phyloP scores from a whole-genome alignment of 2,329 filamentous ascomycete species.

The Fusarium sp. region DNA sequence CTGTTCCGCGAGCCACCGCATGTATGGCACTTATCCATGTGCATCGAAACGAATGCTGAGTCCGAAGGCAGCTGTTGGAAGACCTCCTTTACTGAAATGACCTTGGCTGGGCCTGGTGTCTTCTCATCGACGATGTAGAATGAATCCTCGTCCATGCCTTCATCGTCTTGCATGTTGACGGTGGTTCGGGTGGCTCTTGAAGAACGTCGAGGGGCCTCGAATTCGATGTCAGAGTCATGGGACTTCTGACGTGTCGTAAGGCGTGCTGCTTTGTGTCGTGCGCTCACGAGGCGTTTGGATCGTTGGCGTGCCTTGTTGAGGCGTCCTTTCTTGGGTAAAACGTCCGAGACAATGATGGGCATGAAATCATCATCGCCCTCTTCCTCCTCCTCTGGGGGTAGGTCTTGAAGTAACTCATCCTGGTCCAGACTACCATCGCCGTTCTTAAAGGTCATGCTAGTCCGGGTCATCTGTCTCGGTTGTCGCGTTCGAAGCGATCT shows the following conservation, averaged over 20 bases:
- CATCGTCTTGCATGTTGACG: slow-evolving; percentile 61
- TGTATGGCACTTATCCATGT: slow-evolving; percentile 78
- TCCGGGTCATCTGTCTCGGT: slow-evolving; percentile 42
- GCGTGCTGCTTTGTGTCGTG: slow-evolving; percentile 17
- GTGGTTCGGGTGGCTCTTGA: slow-evolving; percentile 58
- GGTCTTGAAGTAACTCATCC: slow-evolving; percentile 50
- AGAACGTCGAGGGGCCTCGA: slow-evolving; percentile 64
- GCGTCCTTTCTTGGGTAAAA: slow-evolving; percentile 44
- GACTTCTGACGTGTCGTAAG: slow-evolving; percentile 35
- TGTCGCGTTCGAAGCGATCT: slow-evolving; percentile 44
- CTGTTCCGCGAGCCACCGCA: slow-evolving; percentile 66
- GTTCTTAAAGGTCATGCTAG: slow-evolving; percentile 42
- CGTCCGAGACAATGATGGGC: slow-evolving; percentile 53
- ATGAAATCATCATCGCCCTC: slow-evolving; percentile 51
- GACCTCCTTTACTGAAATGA: slow-evolving; percentile 76
- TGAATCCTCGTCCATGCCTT: slow-evolving; percentile 67
- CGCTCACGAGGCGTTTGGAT: slow-evolving; percentile 35
- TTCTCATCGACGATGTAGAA: slow-evolving; percentile 64
- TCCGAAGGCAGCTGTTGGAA: slow-evolving; percentile 74
- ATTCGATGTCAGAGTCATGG: slow-evolving; percentile 63
- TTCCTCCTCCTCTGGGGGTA: slow-evolving; percentile 43
- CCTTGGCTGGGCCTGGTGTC: slow-evolving; percentile 60
- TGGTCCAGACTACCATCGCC: slow-evolving; percentile 38
- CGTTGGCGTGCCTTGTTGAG: slow-evolving; percentile 34
- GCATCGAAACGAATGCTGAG: slow-evolving; percentile 76